Evolutionary conservation across 1,139 yeast genomes (phyloP).

Genomic region (Meyerozyma athensensis): DNA sequence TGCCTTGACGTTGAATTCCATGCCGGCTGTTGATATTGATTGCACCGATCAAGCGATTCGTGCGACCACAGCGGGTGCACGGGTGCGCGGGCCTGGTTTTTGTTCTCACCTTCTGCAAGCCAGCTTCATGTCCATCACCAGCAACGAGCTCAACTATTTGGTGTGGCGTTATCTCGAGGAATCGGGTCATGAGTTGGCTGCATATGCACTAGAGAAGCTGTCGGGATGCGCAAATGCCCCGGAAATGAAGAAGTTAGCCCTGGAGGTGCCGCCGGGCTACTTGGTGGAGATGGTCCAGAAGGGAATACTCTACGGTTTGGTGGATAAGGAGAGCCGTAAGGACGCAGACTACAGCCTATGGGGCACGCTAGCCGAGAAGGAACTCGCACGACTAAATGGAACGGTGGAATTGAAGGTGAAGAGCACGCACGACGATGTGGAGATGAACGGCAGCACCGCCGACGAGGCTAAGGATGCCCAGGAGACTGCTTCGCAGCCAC

Average conservation of each 20-base stretch:
- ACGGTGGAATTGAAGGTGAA: conserved; percentile 6
- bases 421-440: conserved; percentile 12
- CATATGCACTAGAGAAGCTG: conserved; percentile 78
- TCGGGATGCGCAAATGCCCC: conserved; percentile 52
- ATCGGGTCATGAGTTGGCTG: conserved; percentile 73
- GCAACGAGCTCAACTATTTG: conserved; percentile 82
- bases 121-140: conserved; percentile 65
- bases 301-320: conserved; percentile 60
- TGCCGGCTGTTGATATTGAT: conserved; percentile 7
- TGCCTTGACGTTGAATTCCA: conserved; percentile 29
- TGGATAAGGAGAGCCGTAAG: not conserved
- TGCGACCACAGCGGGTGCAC: not conserved
- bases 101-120: not conserved
- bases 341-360: not conserved
- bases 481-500: conserved; percentile 1
- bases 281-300: conserved; percentile 78
- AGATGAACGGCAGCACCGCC: conserved; percentile 11
- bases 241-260: conserved; percentile 43
- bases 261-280: conserved; percentile 58
- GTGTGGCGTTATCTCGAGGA: conserved; percentile 94
- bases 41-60: not conserved
- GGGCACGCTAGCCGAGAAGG: conserved; percentile 25
- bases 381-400: conserved; percentile 9
- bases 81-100: not conserved
- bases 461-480: conserved; percentile 4